Evolutionary conservation across 2,329 filamentous ascomycete genomes (phyloP), one percentile per base, ranked within the genome.

Genomic region (Xylaria sp.): DNA sequence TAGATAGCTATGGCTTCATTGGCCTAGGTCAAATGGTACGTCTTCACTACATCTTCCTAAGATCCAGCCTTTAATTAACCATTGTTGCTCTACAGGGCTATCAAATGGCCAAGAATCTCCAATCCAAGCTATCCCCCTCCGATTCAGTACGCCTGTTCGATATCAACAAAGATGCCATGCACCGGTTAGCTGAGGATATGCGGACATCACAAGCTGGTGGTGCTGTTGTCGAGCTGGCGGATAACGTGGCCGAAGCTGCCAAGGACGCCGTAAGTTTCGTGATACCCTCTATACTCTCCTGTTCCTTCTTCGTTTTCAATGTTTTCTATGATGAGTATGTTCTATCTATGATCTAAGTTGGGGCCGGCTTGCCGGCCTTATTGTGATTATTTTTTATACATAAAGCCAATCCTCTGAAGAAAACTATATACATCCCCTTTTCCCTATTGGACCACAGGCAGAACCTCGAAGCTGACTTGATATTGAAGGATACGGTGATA

Each of bases 361-460:
- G 88, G 86, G 81, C 82, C 83, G 81, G 83, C 81, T 82, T 81
- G 83, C 81, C 79, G 84, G 81, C 77, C 83, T 83, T 84, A 84
- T 84, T 79, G 78, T 91, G 89, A 91, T 92, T 91, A 86, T 81
- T 77, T 75, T 40, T 75, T 77, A 76, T 81, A 80, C 83, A 80
- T 83, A 89, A 85, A 92, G 89, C 90, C 90, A 92, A 92, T 92
- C 90, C 88, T 91, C 90, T 91, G 89, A 91, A 80, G 73, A 71
- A 72, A 35, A 37, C 29, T 40, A 55, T 40, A 55, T 29, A 18
- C 54, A 59, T 32, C 27, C 73, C 73, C 13, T n/a, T 60, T 66
- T 25, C 51, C 32, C 25, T 55, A 2, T 50, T 57, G 42, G 5
- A 32, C 3, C 2, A 32, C n/a, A 5, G 23, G 3, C 9, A 18